These are phyloP conservation scores for Pinus taeda DNA, from an alignment of 75 land plant species.

Conservation along the genomic window DNA sequence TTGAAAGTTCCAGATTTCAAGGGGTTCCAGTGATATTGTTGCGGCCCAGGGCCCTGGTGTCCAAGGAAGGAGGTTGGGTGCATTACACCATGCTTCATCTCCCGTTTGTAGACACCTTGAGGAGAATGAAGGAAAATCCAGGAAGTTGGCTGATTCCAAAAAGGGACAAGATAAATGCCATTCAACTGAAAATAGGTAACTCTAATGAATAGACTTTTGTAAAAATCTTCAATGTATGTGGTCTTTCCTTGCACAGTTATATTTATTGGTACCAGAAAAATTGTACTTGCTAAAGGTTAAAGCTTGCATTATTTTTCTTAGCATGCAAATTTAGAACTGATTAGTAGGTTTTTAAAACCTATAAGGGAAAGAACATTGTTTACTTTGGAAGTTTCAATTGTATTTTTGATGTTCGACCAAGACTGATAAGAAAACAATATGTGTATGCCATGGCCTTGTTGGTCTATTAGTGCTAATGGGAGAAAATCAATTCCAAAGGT, in stretches of 20 bases:
- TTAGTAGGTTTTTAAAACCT: not conserved
- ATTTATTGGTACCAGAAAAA: not conserved
- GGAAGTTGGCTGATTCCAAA: not conserved
- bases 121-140: not conserved
- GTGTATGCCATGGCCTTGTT: not conserved
- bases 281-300: not conserved
- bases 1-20: too few species aligned
- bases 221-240: not conserved
- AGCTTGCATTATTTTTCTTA: not conserved
- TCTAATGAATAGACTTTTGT: not conserved
- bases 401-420: not conserved
- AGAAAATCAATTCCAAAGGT: not conserved
- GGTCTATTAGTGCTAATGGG: conserved; percentile 1
- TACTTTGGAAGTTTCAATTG: not conserved
- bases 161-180: not conserved
- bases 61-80: too few species aligned
- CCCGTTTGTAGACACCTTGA: not conserved
- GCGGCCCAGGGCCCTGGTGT: too few species aligned
- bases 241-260: not conserved
- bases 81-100: too few species aligned
- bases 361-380: not conserved
- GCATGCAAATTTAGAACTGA: not conserved
- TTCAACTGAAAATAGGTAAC: conserved; percentile 7
- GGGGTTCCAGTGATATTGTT: too few species aligned
- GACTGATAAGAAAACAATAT: not conserved